Evolutionary conservation across 1,139 yeast genomes (phyloP).

Genomic region (Magnusiomyces sp.): DNA sequence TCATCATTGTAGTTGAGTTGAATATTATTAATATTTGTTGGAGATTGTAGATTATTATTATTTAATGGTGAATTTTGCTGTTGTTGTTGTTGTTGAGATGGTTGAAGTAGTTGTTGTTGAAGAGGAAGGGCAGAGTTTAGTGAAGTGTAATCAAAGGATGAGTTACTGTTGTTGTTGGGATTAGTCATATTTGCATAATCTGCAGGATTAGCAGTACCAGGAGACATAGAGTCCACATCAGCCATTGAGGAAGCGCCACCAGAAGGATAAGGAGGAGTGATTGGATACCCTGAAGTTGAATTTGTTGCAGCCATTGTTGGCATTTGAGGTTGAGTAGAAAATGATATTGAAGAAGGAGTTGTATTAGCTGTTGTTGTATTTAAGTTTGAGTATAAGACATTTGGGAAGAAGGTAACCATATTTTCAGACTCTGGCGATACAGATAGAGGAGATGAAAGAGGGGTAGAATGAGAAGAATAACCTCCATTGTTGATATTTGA

Average conservation of each 20-base stretch:
- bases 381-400: neutral
- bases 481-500: too few relatives aligned
- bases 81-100: neutral
- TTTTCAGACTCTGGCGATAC: neutral
- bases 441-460: conserved; percentile 3
- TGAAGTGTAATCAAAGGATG: neutral
- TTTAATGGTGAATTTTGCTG: neutral
- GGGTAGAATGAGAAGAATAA: neutral
- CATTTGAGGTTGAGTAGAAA: too few relatives aligned
- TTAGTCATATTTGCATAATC: too few relatives aligned
- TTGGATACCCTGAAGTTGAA: conserved; percentile 5
- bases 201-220: too few relatives aligned
- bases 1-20: too few relatives aligned
- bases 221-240: neutral
- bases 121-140: neutral
- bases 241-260: neutral
- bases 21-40: too few relatives aligned
- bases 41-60: neutral
- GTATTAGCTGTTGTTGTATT: neutral
- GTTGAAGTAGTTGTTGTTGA: neutral
- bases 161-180: neutral
- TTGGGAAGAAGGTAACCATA: too few relatives aligned
- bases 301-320: neutral
- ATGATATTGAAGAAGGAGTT: neutral
- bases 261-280: conserved; percentile 14